Percentiles rank a stretch among this genome's conserved stretches.
phyloP scores from a whole-genome alignment of 108 stramenopile species.

The Fragilariopsis cylindrus region DNA sequence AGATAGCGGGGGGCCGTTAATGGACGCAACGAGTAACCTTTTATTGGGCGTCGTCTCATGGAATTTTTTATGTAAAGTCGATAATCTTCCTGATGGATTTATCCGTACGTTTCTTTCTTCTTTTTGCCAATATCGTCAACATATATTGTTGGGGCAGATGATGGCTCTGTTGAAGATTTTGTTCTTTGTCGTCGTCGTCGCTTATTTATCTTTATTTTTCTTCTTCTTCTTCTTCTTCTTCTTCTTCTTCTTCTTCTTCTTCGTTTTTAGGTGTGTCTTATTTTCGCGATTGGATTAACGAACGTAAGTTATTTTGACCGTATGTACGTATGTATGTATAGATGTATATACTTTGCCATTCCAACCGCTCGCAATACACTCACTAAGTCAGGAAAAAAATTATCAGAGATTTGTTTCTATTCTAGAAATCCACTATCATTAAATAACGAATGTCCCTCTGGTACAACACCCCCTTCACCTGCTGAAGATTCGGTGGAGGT shows the following conservation, averaged over 20 bases:
- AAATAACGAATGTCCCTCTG: neutral
- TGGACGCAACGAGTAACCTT: neutral
- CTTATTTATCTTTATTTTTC: too few species aligned
- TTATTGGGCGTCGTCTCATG: conserved; percentile 24
- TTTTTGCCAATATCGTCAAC: too few species aligned
- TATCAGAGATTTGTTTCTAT: conserved; percentile 14
- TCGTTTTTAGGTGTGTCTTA: conserved; percentile 7
- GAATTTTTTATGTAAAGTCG: neutral
- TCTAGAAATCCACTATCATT: neutral
- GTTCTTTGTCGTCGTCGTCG: too few species aligned
- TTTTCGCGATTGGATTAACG: conserved; percentile 23
- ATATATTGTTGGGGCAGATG: too few species aligned
- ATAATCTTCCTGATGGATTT: conserved; percentile 26
- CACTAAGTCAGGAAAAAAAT: too few species aligned
- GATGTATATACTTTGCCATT: too few species aligned
- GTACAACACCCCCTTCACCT: neutral
- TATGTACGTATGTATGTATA: too few species aligned
- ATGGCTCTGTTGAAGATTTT: too few species aligned
- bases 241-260: too few species aligned
- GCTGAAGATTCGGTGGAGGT: conserved; percentile 3
- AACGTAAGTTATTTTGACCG: neutral
- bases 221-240: too few species aligned
- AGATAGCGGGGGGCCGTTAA: conserved; percentile 28
- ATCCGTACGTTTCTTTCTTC: neutral
- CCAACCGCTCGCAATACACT: too few species aligned